Evolutionary conservation across 2,329 filamentous ascomycete genomes (phyloP).

Genomic region (Aspergillus pseudoterreus): DNA sequence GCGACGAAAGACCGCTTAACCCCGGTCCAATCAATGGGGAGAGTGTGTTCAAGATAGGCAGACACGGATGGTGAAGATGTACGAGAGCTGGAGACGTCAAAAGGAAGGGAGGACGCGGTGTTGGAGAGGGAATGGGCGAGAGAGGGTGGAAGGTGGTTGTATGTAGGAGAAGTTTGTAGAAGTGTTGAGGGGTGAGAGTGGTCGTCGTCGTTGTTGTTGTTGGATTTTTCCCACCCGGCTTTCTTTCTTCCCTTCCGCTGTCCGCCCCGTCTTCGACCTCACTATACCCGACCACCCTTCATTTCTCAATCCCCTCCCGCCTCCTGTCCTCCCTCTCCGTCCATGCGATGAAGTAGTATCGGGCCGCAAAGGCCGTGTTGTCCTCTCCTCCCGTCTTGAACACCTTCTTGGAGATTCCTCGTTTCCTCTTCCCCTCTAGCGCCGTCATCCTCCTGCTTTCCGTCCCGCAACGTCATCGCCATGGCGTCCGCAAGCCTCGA

Average conservation of each 20-base stretch:
- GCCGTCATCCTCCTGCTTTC: slow-evolving; percentile 2
- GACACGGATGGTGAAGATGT: slow-evolving; percentile 14
- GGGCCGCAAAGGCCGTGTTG: slow-evolving; percentile 28
- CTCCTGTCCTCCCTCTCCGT: not conserved
- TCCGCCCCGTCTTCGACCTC: not conserved
- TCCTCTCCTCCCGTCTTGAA: slow-evolving; percentile 3
- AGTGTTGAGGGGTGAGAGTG: not conserved
- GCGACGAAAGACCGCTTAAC: slow-evolving; percentile 20
- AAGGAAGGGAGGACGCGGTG: not conserved
- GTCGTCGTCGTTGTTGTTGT: not conserved
- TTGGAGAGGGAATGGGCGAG: not conserved
- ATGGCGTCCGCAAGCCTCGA: slow-evolving; percentile 69
- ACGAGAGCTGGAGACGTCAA: slow-evolving; percentile 6
- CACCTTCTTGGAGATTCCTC: not conserved
- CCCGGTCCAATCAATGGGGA: slow-evolving; percentile 10
- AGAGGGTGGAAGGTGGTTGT: not conserved
- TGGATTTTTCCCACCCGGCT: not conserved
- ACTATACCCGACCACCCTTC: not conserved
- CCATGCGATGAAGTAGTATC: slow-evolving; percentile 21
- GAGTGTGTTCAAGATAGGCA: slow-evolving; percentile 4
- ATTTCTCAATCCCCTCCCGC: not conserved
- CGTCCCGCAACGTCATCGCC: slow-evolving; percentile 11
- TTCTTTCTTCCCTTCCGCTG: not conserved
- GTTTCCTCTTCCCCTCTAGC: not conserved
- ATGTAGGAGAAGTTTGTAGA: not conserved